phyloP scores from a whole-genome alignment of 352 stramenopile genomes.

The Phytopythium chamaehyphon region DNA sequence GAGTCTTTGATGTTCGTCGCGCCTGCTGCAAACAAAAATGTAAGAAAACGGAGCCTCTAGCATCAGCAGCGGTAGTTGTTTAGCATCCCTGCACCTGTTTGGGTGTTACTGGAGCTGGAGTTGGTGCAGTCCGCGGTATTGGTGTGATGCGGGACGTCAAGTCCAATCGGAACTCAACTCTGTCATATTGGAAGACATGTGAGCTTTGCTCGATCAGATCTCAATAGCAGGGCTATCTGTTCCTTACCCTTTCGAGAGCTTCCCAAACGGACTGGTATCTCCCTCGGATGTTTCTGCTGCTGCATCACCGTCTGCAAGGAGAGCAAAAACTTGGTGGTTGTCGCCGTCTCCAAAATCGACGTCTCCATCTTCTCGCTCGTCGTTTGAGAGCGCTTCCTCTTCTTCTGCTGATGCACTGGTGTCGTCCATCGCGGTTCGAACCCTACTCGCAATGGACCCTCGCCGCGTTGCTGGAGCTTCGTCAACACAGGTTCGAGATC shows the following conservation, averaged over 20 bases:
- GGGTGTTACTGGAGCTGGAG: not conserved
- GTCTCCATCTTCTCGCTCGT: slow-evolving; percentile 13
- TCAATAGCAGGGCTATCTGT: no score
- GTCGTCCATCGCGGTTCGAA: not conserved
- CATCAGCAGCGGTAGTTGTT: not conserved
- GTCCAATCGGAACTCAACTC: slow-evolving; percentile 48
- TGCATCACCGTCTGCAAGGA: slow-evolving; percentile 43
- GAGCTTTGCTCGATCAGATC: no score
- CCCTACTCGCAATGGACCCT: slow-evolving; percentile 18
- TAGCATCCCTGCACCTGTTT: not conserved
- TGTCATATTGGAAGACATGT: slow-evolving; percentile 10
- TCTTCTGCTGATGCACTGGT: not conserved
- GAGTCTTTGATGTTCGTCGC: slow-evolving; percentile 13
- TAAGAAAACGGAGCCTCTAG: not conserved
- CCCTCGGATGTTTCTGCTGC: not conserved
- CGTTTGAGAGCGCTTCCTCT: not conserved
- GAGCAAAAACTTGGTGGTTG: slow-evolving; percentile 50
- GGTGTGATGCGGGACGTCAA: slow-evolving; percentile 42
- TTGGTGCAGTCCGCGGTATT: slow-evolving; percentile 3
- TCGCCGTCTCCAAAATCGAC: slow-evolving; percentile 64
- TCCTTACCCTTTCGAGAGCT: slow-evolving; percentile 19
- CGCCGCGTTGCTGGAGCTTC: slow-evolving; percentile 9
- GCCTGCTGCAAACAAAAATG: not conserved
- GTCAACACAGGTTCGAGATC: no score
- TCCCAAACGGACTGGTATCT: slow-evolving; percentile 6